Evolutionary conservation across 148 eudicot species (phyloP).

Genomic region (Vaccinium vitisidaea): DNA sequence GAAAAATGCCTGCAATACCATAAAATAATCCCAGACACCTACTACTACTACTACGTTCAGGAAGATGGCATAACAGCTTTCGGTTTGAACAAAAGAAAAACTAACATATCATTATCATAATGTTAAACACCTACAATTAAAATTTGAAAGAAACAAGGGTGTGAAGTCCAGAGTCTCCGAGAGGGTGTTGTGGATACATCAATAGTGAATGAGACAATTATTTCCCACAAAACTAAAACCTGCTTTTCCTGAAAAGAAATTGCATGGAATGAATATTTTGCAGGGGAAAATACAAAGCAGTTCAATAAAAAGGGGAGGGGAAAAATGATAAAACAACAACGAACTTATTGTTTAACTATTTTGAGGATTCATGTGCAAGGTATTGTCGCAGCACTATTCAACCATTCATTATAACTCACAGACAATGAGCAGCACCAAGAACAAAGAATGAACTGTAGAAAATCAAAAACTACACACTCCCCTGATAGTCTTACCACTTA

Average conservation of each 20-base stretch:
- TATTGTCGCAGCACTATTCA: too few species aligned
- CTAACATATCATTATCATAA: not conserved
- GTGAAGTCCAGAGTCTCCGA: too few species aligned
- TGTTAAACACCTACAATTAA: not conserved
- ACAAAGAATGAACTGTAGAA: not conserved
- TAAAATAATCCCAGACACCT: conserved; percentile 1
- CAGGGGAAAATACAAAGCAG: too few species aligned
- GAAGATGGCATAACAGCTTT: not conserved
- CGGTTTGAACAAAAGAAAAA: not conserved
- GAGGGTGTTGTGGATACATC: too few species aligned
- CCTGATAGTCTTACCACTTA: conserved; percentile 26
- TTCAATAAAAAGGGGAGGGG: too few species aligned
- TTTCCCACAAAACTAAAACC: too few species aligned
- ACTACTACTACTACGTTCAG: not conserved
- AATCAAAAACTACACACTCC: not conserved
- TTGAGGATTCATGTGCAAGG: too few species aligned
- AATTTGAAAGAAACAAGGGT: not conserved
- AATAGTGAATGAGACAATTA: too few species aligned
- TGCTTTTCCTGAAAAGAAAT: too few species aligned
- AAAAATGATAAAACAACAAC: too few species aligned
- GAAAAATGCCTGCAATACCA: not conserved
- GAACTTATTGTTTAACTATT: too few species aligned
- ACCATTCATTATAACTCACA: not conserved
- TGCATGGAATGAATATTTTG: too few species aligned
- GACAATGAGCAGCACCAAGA: not conserved